Percentiles rank a stretch among this genome's conserved stretches.
Conservation (phyloP, 306 rosid genomes). For the Begonia fuchsioides region DNA sequence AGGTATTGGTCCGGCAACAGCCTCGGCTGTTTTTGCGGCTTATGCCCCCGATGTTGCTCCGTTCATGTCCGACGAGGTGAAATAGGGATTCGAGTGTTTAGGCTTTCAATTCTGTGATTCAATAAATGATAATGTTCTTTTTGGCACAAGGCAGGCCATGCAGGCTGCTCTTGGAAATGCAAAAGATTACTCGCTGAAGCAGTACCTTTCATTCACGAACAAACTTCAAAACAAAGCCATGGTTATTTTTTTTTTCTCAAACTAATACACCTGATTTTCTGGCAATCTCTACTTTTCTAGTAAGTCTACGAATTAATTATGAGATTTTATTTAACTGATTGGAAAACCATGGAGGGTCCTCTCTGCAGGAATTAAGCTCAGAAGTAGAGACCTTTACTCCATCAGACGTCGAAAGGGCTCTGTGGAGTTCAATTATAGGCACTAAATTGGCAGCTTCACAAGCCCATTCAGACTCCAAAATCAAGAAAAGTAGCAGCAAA, state of each 20-base stretch:
- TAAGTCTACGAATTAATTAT: too few species aligned
- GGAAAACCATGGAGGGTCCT: not conserved
- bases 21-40: constrained; percentile 70
- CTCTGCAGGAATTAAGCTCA: constrained; percentile 61
- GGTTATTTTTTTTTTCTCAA: constrained; percentile 26
- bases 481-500: constrained; percentile 24
- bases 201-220: constrained; percentile 39
- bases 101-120: not conserved
- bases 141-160: constrained; percentile 43
- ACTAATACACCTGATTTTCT: not conserved
- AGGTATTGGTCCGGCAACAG: constrained; percentile 89
- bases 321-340: too few species aligned
- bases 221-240: constrained; percentile 55
- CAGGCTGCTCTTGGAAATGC: constrained; percentile 65
- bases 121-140: constrained; percentile 1
- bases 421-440: constrained; percentile 58
- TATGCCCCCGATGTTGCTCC: constrained; percentile 61
- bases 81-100: not conserved
- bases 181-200: constrained; percentile 77
- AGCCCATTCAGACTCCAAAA: constrained; percentile 19
- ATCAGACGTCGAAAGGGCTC: constrained; percentile 77
- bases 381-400: constrained; percentile 46
- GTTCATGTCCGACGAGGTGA: constrained; percentile 91
- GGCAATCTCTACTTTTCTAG: too few species aligned
- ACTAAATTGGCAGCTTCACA: constrained; percentile 25